A percentile compares a stretch with the other conserved stretches of the same genome.
Evolutionary conservation across 2,329 filamentous ascomycete genomes (phyloP).

Genomic region (Fusarium penzigii): DNA sequence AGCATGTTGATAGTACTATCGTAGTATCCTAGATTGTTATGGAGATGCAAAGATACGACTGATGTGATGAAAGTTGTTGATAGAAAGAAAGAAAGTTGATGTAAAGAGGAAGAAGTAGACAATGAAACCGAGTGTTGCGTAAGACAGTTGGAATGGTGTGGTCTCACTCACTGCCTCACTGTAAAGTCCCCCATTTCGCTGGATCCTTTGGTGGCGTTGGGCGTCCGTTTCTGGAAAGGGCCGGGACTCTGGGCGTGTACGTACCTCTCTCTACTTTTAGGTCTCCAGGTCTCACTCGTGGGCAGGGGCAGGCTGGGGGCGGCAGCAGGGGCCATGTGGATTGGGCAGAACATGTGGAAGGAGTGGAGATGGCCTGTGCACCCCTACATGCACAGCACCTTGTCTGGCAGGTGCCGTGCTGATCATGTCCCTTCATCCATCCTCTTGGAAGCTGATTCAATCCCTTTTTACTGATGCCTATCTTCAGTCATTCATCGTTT

Average conservation of each 20-base stretch:
- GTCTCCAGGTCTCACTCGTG: too few species aligned
- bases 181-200: background rate
- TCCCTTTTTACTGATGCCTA: background rate
- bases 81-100: background rate
- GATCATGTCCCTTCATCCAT: background rate
- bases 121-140: background rate
- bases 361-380: background rate
- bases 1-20: slow-evolving; percentile 29
- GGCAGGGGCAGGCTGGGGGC: too few species aligned
- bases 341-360: background rate
- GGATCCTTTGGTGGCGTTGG: background rate
- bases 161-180: background rate
- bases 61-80: background rate
- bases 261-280: too few species aligned
- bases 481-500: background rate
- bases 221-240: background rate
- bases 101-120: background rate
- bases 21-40: too few species aligned
- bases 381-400: background rate
- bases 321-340: too few species aligned
- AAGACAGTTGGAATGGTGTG: background rate
- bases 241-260: background rate
- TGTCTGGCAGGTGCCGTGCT: background rate
- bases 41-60: background rate
- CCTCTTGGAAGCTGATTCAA: background rate